A percentile compares a stretch with the other conserved stretches of the same genome.
Evolutionary conservation across 1,284 basidiomycete genomes (phyloP).

Genomic region (Naganishia albida): DNA sequence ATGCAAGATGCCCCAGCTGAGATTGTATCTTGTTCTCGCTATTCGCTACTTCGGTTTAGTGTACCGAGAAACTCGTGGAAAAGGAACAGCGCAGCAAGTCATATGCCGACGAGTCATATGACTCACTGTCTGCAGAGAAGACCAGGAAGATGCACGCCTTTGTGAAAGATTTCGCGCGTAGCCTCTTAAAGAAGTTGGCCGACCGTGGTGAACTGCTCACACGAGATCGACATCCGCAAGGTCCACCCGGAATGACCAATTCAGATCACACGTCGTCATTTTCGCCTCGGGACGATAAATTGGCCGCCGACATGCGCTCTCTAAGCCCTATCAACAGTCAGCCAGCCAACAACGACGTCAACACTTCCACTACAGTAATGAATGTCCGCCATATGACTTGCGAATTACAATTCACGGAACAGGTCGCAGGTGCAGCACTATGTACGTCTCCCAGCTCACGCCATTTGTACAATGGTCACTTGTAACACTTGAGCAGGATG

Average conservation of each 20-base stretch:
- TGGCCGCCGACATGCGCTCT: no score
- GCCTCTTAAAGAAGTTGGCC: conserved; percentile 49
- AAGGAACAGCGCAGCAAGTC: conserved; percentile 91
- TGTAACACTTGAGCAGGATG: no score
- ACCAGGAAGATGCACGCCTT: conserved; percentile 87
- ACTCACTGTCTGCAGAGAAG: conserved; percentile 82
- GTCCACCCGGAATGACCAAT: neutral
- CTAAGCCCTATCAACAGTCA: no score
- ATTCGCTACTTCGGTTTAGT: conserved; percentile 52
- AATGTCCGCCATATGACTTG: no score
- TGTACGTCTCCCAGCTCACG: no score
- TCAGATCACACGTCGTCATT: neutral
- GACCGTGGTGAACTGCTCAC: conserved; percentile 29
- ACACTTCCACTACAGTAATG: no score
- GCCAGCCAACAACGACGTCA: no score
- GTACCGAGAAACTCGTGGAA: conserved; percentile 76
- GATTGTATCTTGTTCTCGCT: neutral
- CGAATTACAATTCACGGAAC: no score
- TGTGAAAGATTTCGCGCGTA: conserved; percentile 74
- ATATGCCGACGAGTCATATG: conserved; percentile 70
- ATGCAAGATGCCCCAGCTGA: neutral
- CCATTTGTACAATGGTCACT: no score
- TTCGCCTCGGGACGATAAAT: no score
- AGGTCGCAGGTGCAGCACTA: no score
- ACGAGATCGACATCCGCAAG: neutral